A percentile compares a stretch with the other conserved stretches of the same genome.
Conservation (phyloP, 2,329 filamentous ascomycete genomes). For the Ceratocystis cacaofunesta region DNA sequence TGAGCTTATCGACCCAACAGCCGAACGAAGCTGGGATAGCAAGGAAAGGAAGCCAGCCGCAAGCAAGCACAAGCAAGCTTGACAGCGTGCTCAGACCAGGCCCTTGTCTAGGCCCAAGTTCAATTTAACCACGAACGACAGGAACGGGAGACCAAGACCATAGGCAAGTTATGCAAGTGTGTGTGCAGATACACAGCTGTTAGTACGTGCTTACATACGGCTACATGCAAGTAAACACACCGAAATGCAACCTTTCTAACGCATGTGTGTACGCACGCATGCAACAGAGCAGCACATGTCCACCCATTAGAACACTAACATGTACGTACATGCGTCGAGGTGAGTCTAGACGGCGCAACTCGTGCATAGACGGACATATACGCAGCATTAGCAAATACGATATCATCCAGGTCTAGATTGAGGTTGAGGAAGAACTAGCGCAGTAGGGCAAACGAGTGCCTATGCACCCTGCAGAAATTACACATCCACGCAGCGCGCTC, state of each 20-base stretch:
- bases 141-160: background rate
- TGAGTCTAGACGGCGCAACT: too few relatives aligned
- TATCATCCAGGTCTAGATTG: too few relatives aligned
- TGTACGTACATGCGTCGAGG: too few relatives aligned
- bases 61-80: background rate
- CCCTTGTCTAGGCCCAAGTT: background rate
- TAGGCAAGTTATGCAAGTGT: background rate
- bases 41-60: background rate
- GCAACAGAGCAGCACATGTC: too few relatives aligned
- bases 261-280: background rate
- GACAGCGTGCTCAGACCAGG: background rate
- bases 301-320: too few relatives aligned
- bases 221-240: background rate
- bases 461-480: too few relatives aligned
- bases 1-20: constrained; percentile 1
- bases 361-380: too few relatives aligned
- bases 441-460: too few relatives aligned
- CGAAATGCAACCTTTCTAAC: background rate
- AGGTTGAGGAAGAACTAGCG: too few relatives aligned
- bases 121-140: background rate
- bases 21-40: background rate
- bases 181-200: background rate
- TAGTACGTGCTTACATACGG: background rate
- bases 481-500: too few relatives aligned
- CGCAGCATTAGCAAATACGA: too few relatives aligned